phyloP scores from a whole-genome alignment of 1,284 basidiomycete species.

The Agaricales sp. region DNA sequence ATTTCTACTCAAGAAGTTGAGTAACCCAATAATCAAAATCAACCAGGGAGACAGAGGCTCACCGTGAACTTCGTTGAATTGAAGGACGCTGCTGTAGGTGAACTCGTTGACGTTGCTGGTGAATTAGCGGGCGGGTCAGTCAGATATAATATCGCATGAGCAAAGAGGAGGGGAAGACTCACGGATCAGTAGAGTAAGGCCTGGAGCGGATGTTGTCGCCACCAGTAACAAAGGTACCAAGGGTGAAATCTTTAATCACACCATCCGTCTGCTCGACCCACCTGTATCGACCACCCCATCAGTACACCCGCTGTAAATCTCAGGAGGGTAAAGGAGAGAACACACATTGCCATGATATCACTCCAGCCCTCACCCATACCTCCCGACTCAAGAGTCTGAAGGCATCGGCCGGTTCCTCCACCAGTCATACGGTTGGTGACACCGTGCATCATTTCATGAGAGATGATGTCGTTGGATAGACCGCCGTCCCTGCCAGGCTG shows the following conservation, averaged over 20 bases:
- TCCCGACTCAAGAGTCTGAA: not conserved
- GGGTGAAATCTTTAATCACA: conserved; percentile 17
- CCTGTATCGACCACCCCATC: too few species aligned
- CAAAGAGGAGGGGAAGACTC: not conserved
- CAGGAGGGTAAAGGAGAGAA: not conserved
- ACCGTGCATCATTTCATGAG: conserved; percentile 26
- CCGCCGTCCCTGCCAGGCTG: conserved; percentile 17
- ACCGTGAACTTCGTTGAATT: not conserved
- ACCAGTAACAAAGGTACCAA: conserved; percentile 20
- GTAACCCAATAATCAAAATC: not conserved
- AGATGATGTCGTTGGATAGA: conserved; percentile 23
- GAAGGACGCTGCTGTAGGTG: not conserved
- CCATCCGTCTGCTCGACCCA: conserved; percentile 15
- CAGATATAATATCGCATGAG: not conserved
- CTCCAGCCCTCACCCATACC: conserved; percentile 4
- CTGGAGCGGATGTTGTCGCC: conserved; percentile 3
- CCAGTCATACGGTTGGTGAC: conserved; percentile 20
- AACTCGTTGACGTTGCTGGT: not conserved
- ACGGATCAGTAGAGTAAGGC: not conserved
- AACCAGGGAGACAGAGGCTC: not conserved
- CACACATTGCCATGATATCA: not conserved
- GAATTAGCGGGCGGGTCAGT: not conserved
- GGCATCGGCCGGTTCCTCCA: not conserved
- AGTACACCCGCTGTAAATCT: too few species aligned
- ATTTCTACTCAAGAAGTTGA: conserved; percentile 16